phyloP scores from a whole-genome alignment of 1,284 basidiomycete species.

The Rhodotorula sp. region DNA sequence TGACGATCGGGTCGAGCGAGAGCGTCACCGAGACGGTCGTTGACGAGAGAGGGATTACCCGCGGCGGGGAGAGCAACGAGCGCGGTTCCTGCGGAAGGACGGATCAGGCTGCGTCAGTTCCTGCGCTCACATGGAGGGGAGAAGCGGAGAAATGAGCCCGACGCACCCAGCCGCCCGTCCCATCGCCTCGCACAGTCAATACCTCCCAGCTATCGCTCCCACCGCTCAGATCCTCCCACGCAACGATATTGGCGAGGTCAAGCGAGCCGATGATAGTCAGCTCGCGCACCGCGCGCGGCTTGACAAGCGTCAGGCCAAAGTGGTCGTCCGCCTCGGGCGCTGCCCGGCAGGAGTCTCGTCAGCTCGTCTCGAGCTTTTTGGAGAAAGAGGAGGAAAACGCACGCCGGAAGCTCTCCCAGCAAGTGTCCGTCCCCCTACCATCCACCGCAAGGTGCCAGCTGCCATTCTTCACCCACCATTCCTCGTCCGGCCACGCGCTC shows the following conservation, averaged over 20 bases:
- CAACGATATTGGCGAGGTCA: slow-evolving; percentile 38
- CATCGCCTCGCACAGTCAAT: slow-evolving; percentile 23
- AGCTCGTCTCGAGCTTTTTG: background rate
- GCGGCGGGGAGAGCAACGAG: background rate
- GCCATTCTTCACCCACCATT: slow-evolving; percentile 30
- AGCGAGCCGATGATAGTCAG: slow-evolving; percentile 34
- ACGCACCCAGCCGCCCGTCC: slow-evolving; percentile 32
- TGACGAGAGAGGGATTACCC: background rate
- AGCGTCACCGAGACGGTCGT: slow-evolving; percentile 19
- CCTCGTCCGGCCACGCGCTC: slow-evolving; percentile 24
- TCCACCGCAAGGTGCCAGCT: slow-evolving; percentile 45
- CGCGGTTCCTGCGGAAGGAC: slow-evolving; percentile 14
- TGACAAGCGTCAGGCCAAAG: slow-evolving; percentile 38
- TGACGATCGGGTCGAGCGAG: slow-evolving; percentile 26
- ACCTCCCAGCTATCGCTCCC: slow-evolving; percentile 43
- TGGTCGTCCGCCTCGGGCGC: slow-evolving; percentile 35
- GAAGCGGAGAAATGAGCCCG: background rate
- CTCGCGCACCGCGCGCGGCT: slow-evolving; percentile 12
- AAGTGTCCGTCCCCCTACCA: slow-evolving; percentile 32
- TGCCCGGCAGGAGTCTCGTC: background rate
- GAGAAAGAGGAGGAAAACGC: background rate
- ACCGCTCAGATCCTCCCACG: slow-evolving; percentile 33
- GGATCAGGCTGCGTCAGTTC: background rate
- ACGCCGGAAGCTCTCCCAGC: slow-evolving; percentile 36
- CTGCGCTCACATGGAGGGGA: background rate